Evolutionary conservation across 306 rosid species (phyloP).

Genomic region (Cucurbita ficifolia): DNA sequence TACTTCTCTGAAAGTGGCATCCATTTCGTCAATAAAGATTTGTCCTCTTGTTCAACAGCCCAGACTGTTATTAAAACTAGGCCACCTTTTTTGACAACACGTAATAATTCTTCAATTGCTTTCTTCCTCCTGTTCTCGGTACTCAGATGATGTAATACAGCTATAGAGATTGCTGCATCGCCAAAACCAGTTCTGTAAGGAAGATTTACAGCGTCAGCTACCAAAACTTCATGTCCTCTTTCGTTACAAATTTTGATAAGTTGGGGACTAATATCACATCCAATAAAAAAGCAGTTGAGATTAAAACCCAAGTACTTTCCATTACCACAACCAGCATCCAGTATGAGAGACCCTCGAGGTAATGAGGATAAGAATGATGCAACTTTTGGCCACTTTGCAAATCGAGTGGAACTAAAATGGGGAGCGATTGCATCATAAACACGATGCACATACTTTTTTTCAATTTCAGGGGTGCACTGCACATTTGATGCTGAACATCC

Average conservation of each 20-base stretch:
- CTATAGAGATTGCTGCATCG: constrained; percentile 84
- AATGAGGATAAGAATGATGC: constrained; percentile 60
- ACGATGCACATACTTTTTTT: constrained; percentile 71
- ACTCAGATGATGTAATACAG: constrained; percentile 86
- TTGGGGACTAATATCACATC: constrained; percentile 75
- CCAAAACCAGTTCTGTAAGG: constrained; percentile 79
- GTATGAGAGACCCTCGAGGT: constrained; percentile 55
- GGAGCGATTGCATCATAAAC: constrained; percentile 96
- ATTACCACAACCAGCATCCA: constrained; percentile 94
- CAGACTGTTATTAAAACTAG: constrained; percentile 80
- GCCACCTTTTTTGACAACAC: constrained; percentile 87
- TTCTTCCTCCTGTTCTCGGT: constrained; percentile 67
- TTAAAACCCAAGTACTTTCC: constrained; percentile 70
- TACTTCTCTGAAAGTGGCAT: constrained; percentile 62
- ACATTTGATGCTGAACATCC: constrained; percentile 24
- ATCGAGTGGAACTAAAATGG: constrained; percentile 79
- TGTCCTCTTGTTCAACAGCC: constrained; percentile 95
- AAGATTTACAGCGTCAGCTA: constrained; percentile 77
- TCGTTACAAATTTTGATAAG: constrained; percentile 67
- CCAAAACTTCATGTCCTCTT: constrained; percentile 75
- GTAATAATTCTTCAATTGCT: constrained; percentile 75
- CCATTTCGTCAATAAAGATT: constrained; percentile 56
- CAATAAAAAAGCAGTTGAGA: constrained; percentile 50
- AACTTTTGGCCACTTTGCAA: constrained; percentile 93
- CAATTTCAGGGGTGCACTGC: constrained; percentile 70